These are phyloP conservation scores for Globisporangium takayamanum DNA, from an alignment of 352 stramenopile genomes.

Conservation along the genomic window DNA sequence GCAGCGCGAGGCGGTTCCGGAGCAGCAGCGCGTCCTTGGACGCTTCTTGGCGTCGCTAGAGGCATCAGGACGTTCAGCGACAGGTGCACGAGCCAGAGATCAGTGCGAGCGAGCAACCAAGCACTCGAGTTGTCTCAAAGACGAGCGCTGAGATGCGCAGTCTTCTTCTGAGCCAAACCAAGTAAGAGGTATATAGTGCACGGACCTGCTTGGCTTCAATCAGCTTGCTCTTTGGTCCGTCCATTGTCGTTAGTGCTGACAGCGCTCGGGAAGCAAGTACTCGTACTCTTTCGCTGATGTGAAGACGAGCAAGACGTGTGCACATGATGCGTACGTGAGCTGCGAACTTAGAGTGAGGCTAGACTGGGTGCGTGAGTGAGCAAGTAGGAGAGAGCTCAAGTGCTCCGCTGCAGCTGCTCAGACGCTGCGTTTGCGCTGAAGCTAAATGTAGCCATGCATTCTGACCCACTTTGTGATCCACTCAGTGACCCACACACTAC, in stretches of 20 bases:
- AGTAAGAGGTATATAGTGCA: background rate
- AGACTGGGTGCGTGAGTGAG: no score
- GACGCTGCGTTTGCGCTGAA: no score
- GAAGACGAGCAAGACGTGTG: no score
- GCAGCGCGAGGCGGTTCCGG: constrained; percentile 73
- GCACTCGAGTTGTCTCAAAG: no score
- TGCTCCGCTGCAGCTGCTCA: no score
- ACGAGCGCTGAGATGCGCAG: background rate
- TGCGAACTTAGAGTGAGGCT: no score
- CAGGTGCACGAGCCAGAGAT: background rate
- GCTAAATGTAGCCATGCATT: no score
- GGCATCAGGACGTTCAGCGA: background rate
- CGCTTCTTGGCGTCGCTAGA: constrained; percentile 64
- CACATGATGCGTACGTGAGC: no score
- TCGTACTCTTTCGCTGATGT: no score
- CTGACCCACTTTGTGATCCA: no score
- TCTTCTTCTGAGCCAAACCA: background rate
- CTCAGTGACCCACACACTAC: no score
- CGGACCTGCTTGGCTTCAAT: constrained; percentile 75
- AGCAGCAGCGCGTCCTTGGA: constrained; percentile 69
- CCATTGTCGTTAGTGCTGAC: constrained; percentile 16
- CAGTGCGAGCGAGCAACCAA: background rate
- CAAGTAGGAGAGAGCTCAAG: no score
- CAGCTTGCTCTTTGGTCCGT: constrained; percentile 56
- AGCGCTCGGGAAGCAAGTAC: background rate